Evolutionary conservation across 1,139 yeast genomes (phyloP), one percentile per base, ranked within the genome.

Genomic region (Hansenula lynferdii): DNA sequence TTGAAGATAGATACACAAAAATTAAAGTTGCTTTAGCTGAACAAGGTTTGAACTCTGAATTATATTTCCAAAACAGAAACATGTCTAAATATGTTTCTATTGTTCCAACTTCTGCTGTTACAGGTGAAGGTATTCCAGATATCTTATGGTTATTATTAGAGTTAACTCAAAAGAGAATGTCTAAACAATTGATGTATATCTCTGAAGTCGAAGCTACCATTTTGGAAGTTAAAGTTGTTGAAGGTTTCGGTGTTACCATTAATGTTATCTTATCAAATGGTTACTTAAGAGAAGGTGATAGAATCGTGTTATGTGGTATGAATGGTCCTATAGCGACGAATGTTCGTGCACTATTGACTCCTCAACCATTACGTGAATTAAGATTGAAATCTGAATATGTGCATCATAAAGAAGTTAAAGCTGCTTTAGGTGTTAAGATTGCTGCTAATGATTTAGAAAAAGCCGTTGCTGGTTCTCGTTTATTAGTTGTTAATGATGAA

Each of bases 101-200:
- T 56, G 96, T 94, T 40, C 98, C 99, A 53, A 92, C 98, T 12
- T 90, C 97, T 45, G 98, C 99, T 42, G 95, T 90, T 35, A 90
- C 97, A 22, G 99, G 98, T 64, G 99, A 94, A 68, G 99, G 99
- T 83, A 94, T 94, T 53, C 98, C 99, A 35, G 99, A 94, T 77
- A 75, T 94, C 68, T 79, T 94, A 60, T 90, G 96, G 92, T 77
- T 94, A 63, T 74, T 94, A 60, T 76, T 94, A 54, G 97, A 92
- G 64, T 77, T 94, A 57, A 92, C 98, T 19, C 97, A 94, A 69
- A 85, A 87, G 80, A 84, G 98, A 72, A 94, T 94, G 99, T 85
- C 96, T 45, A 90, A 90, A 65, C 97, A 92, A 72, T 82, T 94
- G 69, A 92, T 87, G 94, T 94, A 94, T 71, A 72, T 94, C 53